Evolutionary conservation across 2,329 filamentous ascomycete genomes (phyloP).

Genomic region (Cordyceps fumosorosea): DNA sequence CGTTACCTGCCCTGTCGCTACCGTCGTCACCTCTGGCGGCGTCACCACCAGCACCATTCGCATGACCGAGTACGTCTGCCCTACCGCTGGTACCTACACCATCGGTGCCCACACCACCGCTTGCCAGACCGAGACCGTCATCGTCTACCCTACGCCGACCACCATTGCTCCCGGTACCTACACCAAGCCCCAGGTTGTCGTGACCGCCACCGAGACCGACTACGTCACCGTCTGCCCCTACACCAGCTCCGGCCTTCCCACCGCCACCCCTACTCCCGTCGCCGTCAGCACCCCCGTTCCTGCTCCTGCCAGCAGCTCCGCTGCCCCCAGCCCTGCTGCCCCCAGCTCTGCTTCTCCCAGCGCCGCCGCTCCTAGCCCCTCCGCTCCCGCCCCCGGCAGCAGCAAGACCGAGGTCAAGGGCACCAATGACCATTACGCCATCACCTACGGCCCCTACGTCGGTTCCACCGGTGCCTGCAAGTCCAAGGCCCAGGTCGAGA

Average conservation of each 20-base stretch:
- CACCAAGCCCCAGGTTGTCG: constrained; percentile 58
- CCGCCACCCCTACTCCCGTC: constrained; percentile 21
- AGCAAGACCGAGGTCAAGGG: constrained; percentile 25
- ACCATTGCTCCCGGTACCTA: constrained; percentile 65
- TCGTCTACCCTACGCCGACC: constrained; percentile 60
- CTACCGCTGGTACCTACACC: constrained; percentile 67
- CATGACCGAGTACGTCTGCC: constrained; percentile 68
- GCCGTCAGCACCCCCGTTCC: constrained; percentile 34
- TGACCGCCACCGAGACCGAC: constrained; percentile 63
- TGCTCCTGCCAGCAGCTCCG: constrained; percentile 21
- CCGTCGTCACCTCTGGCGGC: constrained; percentile 49
- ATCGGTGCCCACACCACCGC: constrained; percentile 62
- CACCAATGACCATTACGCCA: constrained; percentile 56
- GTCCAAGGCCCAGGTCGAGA: constrained; percentile 46
- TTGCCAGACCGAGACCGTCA: constrained; percentile 45
- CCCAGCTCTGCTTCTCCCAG: constrained; percentile 18
- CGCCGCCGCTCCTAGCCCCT: constrained; percentile 22
- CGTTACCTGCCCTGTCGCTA: constrained; percentile 63
- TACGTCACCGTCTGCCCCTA: constrained; percentile 67
- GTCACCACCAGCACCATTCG: constrained; percentile 61
- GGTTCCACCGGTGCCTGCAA: constrained; percentile 56
- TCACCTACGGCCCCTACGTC: constrained; percentile 75
- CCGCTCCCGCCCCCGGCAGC: constrained; percentile 17
- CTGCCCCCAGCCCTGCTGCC: constrained; percentile 18
- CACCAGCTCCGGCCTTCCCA: constrained; percentile 36